Percentiles rank a stretch among this genome's conserved stretches.
Conservation (phyloP, 1,284 basidiomycete species). For the Marasmius sp. region DNA sequence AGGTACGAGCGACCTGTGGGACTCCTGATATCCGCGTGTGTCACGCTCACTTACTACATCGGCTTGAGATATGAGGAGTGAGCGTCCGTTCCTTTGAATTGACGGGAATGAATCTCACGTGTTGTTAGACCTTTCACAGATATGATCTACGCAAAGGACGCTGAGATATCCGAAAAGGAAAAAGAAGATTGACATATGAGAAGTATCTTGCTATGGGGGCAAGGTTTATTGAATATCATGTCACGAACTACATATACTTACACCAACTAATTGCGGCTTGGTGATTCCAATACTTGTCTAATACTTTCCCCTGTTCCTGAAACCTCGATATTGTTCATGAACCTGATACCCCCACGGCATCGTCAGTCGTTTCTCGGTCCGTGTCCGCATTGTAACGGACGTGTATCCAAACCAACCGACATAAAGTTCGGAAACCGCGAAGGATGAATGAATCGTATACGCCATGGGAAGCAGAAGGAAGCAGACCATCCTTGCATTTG, state of each 20-base stretch:
- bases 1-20: conserved; percentile 1
- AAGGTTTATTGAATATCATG: no score
- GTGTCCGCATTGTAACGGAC: not conserved
- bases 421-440: not conserved
- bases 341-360: not conserved
- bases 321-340: not conserved
- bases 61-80: not conserved
- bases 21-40: not conserved
- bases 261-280: no score
- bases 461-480: not conserved
- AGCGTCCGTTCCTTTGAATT: not conserved
- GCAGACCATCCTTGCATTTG: not conserved
- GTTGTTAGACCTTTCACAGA: conserved; percentile 6
- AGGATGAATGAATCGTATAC: not conserved
- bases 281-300: no score
- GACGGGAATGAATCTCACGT: no score
- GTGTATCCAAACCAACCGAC: not conserved
- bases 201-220: no score
- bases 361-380: not conserved
- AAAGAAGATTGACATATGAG: no score
- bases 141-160: not conserved
- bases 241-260: no score
- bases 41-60: not conserved
- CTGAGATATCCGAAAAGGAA: not conserved
- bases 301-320: no score